Conservation (phyloP, 2,329 filamentous ascomycete genomes). For the Chaetomiaceae sp. region DNA sequence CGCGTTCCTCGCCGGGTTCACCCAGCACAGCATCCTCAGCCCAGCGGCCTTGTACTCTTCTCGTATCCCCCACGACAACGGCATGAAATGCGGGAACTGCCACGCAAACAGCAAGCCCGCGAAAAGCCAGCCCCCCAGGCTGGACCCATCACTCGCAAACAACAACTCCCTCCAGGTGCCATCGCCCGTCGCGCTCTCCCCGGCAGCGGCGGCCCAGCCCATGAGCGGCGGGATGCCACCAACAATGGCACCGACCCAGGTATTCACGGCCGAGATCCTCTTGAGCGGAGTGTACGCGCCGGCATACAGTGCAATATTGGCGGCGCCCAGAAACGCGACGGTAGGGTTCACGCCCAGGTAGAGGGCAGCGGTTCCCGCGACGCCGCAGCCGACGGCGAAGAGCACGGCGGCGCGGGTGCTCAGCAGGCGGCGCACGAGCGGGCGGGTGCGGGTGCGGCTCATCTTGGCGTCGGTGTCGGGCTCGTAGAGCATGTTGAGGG, state of each 20-base stretch:
- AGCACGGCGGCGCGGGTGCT: conserved; percentile 64
- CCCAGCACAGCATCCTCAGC: conserved; percentile 74
- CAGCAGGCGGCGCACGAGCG: conserved; percentile 77
- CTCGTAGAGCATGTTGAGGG: conserved; percentile 97
- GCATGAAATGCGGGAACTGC: conserved; percentile 99
- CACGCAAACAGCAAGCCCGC: conserved; percentile 83
- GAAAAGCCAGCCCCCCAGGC: conserved; percentile 79
- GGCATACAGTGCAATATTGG: conserved; percentile 86
- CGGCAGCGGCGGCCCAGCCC: conserved; percentile 95
- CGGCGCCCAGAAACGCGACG: conserved; percentile 74
- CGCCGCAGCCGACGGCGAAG: conserved; percentile 73
- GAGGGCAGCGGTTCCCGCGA: conserved; percentile 64
- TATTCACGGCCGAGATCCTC: conserved; percentile 79
- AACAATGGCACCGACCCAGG: conserved; percentile 89
- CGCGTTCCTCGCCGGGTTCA: conserved; percentile 77
- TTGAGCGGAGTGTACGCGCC: conserved; percentile 92
- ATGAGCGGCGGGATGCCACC: conserved; percentile 93
- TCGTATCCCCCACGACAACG: conserved; percentile 79
- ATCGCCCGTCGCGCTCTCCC: conserved; percentile 72
- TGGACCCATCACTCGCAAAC: conserved; percentile 57
- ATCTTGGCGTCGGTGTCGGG: conserved; percentile 85
- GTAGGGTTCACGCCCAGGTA: conserved; percentile 94
- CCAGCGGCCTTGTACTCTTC: conserved; percentile 77
- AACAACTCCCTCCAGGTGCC: conserved; percentile 75
- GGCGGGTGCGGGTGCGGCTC: conserved; percentile 86